Base-by-base conservation (phyloP, 1,284 basidiomycete species). In the Leccinum variabile region DNA sequence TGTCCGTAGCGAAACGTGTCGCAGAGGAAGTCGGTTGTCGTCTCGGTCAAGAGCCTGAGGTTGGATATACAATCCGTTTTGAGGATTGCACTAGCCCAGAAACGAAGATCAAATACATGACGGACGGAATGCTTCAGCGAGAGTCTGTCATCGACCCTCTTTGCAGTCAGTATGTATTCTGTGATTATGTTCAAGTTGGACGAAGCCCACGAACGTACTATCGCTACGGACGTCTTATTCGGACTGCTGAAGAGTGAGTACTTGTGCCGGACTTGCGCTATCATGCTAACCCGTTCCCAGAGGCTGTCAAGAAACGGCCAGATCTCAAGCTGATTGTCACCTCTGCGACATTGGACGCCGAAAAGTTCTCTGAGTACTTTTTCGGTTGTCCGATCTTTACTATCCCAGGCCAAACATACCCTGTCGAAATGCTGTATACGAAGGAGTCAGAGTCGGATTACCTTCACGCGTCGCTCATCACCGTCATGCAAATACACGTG, bases 91-190 rank as follows among this genome's bases (percentile, higher is more conserved):
- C 97, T 4, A 91, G 93, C 71, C 94, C 97, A 0, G 97, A 98
- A 77, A 99, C 97, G 11, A 89, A 92, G 72, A 98, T 99, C 84
- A 99, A 99, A 79, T 99, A 97, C 84, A 99, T 99, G 97, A 99
- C 97, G 67, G 97, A 99, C 74, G 97, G 97, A 81, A 98, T 99
- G 95, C 84, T 99, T 13, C 93, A 98, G 74, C 87, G 97, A 79
- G 97, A 99, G 81, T 95, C 92, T 71, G 81, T 99, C 54, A 91
- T 98, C 69, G 97, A 99, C 73, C 96, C 97, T 5, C 89, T 98
- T 68, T 90, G 95, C 73, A 91, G 88, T 60, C 85, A 88, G n/a
- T n/a, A n/a, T n/a, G 55, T 99, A 99, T 76, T 95, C 94, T 8
- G 94, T 98, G 59, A 84, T 99, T 76, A 98, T 99, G n/a, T n/a